Evolutionary conservation across 495 filamentous ascomycete species (phyloP).

Genomic region (Talaromyces proteolyticus): DNA sequence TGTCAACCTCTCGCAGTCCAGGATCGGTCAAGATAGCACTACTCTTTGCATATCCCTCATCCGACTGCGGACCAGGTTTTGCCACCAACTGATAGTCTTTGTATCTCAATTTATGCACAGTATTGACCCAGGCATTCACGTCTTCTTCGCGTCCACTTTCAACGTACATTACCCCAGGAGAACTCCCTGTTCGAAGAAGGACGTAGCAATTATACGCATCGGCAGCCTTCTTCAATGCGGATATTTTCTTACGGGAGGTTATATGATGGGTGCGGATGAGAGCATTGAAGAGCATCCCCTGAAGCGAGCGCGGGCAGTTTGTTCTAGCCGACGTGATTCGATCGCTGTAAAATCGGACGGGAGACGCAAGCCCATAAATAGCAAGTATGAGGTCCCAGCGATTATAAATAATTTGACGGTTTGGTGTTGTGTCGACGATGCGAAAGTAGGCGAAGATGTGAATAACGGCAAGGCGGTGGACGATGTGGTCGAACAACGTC

Average conservation of each 20-base stretch:
- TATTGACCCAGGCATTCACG: slow-evolving; percentile 48
- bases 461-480: no score
- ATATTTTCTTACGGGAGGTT: slow-evolving; percentile 73
- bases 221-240: slow-evolving; percentile 57
- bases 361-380: no score
- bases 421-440: no score
- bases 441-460: no score
- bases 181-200: slow-evolving; percentile 59
- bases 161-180: slow-evolving; percentile 74
- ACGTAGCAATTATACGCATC: slow-evolving; percentile 48
- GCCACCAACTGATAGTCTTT: slow-evolving; percentile 45
- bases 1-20: slow-evolving; percentile 30
- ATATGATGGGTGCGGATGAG: slow-evolving; percentile 78
- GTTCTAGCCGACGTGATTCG: no score
- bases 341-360: no score
- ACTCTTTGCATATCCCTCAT: slow-evolving; percentile 6
- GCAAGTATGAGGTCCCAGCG: no score
- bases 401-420: no score
- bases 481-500: no score
- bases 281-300: slow-evolving; percentile 31
- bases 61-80: slow-evolving; percentile 21
- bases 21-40: neutral
- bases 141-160: slow-evolving; percentile 49
- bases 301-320: no score
- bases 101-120: slow-evolving; percentile 44